Evolutionary conservation across 1,284 basidiomycete species (phyloP).

Genomic region (Takashimella koratensis): DNA sequence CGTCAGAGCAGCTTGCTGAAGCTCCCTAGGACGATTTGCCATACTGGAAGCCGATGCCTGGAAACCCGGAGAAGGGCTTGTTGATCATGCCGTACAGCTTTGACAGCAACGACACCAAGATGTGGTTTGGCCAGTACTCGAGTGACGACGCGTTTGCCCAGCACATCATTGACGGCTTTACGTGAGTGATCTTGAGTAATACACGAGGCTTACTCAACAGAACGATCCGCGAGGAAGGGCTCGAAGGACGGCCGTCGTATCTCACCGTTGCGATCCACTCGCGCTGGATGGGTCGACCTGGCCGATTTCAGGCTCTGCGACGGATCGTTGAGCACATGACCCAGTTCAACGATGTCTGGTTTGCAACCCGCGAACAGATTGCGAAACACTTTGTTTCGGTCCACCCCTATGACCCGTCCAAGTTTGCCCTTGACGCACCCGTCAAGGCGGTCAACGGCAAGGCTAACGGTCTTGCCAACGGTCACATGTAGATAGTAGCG

Average conservation of each 20-base stretch:
- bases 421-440: background rate
- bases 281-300: background rate
- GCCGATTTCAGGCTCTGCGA: background rate
- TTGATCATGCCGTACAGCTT: slow-evolving; percentile 3
- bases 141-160: background rate
- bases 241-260: background rate
- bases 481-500: background rate
- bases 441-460: background rate
- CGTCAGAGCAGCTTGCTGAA: too few relatives aligned
- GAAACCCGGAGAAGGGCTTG: slow-evolving; percentile 1
- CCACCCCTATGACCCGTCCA: background rate
- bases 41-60: background rate
- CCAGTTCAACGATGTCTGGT: background rate
- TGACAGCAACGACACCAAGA: background rate
- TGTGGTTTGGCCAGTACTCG: background rate
- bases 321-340: background rate
- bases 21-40: background rate
- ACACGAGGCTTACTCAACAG: background rate
- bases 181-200: background rate
- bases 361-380: background rate
- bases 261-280: background rate
- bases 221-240: background rate
- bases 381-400: background rate
- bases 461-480: background rate
- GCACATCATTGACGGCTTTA: background rate